These are phyloP conservation scores for Syncephalastrum sp. DNA, from an alignment of 371 early-diverging fungal species.

Conservation along the genomic window DNA sequence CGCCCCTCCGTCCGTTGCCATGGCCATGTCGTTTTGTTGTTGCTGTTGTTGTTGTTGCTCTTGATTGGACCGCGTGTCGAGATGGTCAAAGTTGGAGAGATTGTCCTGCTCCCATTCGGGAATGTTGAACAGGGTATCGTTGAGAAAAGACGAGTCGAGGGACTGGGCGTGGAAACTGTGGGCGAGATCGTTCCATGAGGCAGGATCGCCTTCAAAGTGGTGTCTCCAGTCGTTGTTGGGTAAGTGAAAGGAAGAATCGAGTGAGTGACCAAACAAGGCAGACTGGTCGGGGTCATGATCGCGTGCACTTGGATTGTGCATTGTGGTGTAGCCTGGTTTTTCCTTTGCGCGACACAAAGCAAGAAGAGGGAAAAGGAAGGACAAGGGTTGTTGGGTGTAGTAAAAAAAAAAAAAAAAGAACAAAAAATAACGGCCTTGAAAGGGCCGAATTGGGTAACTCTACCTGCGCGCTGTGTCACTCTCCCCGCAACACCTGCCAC, in stretches of 20 bases:
- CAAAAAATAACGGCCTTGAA: neutral
- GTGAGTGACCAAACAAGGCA: neutral
- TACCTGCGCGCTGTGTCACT: too few relatives aligned
- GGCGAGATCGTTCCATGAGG: slow-evolving; percentile 5
- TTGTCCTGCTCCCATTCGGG: slow-evolving; percentile 3
- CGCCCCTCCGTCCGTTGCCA: slow-evolving; percentile 1
- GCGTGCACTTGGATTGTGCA: neutral
- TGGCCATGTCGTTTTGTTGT: neutral
- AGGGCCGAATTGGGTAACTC: too few relatives aligned
- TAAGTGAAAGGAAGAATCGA: neutral
- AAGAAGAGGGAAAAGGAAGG: neutral
- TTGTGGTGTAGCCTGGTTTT: neutral
- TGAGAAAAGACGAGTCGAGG: slow-evolving; percentile 6
- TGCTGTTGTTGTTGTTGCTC: slow-evolving; percentile 10
- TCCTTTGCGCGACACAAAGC: slow-evolving; percentile 1
- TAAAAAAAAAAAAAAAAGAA: slow-evolving; percentile 3
- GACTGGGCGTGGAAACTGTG: slow-evolving; percentile 4
- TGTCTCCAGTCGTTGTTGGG: slow-evolving; percentile 1
- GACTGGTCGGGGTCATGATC: slow-evolving; percentile 2
- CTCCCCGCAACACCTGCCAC: too few relatives aligned
- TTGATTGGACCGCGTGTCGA: neutral
- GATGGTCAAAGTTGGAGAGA: neutral
- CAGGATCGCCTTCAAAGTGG: neutral
- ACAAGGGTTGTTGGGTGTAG: neutral
- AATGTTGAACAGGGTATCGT: slow-evolving; percentile 10